Evolutionary conservation across 805 yeast genomes (phyloP), one percentile per base, ranked within the genome.

Genomic region (Candida ulmi): DNA sequence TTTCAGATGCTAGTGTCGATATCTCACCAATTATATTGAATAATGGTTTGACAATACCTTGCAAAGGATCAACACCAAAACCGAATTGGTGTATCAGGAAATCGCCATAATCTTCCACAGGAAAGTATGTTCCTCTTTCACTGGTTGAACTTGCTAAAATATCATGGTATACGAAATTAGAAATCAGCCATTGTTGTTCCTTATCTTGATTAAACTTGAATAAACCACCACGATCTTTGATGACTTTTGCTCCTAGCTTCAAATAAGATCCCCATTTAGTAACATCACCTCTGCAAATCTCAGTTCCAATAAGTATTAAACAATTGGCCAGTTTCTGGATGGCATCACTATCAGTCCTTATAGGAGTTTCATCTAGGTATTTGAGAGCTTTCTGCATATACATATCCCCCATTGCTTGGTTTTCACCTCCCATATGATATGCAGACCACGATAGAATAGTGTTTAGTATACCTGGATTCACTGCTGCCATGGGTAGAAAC

Each of bases 131-230:
- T 2, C 82, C 81, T 33, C 85, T 62, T 30, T 77, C 75, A 39
- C 72, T 66, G 1, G 74, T 68, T 11, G 83, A 73, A 35, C 80
- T 72, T 1, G 90, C 76, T 46, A 83, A 66, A 25, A 86, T 71
- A 55, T 85, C 95, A 57, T 85, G 93, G 55, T 85, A 86, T 1
- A 88, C 87, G 61, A 82, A 86, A 58, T 80, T 84, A 8, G 87
- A 76, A 17, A 83, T 75, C 37, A 85, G 65, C 83, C 90, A 85
- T 45, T 80, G 77, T 46, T 79, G 62, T 21, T 77, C 80, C 45
- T 74, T 74, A 51, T 73, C 71, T 24, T 63, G 66, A 48, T 71
- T 72, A 58, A 78, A 69, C 30, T 58, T 61, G 32, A 60, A 55
- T 16, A 82, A 59, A 0, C 91, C 91, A 12, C 90, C 91, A 44